Evolutionary conservation across 2,329 filamentous ascomycete species (phyloP), one percentile per base, ranked within the genome.

Genomic region (Monilinia aucupariae): DNA sequence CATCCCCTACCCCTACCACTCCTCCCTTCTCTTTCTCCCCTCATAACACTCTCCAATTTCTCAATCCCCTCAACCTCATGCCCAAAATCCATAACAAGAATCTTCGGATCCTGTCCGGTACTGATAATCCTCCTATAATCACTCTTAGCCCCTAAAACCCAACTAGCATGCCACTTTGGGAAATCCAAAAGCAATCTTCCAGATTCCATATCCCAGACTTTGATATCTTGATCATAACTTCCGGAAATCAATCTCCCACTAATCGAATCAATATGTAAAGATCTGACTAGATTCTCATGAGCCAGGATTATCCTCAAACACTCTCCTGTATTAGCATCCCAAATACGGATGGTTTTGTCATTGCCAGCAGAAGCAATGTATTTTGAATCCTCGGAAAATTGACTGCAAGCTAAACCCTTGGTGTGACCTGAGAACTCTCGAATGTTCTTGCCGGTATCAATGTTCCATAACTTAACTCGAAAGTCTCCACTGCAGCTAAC

Each of bases 401-500:
- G 94, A 61, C 94, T 92, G 75, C 94, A 97, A 3, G 94, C 94
- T 39, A 99, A 84, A 9, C 94, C 94, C 73, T 96, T 92, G 75
- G 92, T 94, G 75, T 96, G 92, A 62, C 91, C 91, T 7, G 83
- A 80, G 73, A 99, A 96, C 75, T 97, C 92, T 72, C 92, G 92
- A 73, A 97, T 89, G 70, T 90, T 91, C 71, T 89, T 87, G 61
- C 92, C 92, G 47, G 90, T 91, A 70, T 91, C 87, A 64, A 97
- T 87, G 74, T 97, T 96, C 94, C 94, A 99, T 64, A 99, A 81
- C 78, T 96, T 96, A 66, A 96, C 92, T 58, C 89, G 84, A 70
- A 94, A 94, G 75, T 99, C 94, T 62, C 94, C 94, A 62, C 90
- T 94, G 73, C 94, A 96, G 54, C 90, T 96, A 37, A 97, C 92